Conservation (phyloP, 768 basidiomycete genomes). For the Boletus vinaceobasis region DNA sequence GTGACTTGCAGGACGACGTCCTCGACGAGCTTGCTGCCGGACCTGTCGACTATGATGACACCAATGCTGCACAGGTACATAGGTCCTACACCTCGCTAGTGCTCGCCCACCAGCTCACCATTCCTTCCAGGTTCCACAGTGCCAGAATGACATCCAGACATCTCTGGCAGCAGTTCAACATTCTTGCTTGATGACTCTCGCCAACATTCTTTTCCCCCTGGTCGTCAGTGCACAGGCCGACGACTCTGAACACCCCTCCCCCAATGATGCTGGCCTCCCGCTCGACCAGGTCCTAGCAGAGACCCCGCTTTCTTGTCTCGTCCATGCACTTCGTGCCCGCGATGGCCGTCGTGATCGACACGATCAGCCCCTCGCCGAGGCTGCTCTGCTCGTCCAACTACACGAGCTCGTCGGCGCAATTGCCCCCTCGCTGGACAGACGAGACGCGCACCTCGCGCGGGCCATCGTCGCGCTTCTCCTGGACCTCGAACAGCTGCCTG, state of each 20-base stretch:
- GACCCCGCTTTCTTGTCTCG: constrained; percentile 17
- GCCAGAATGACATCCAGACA: constrained; percentile 59
- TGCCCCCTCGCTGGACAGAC: constrained; percentile 39
- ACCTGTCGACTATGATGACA: constrained; percentile 19
- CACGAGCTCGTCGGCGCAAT: constrained; percentile 49
- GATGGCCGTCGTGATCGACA: constrained; percentile 1
- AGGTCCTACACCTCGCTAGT: background rate
- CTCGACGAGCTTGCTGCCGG: constrained; percentile 23
- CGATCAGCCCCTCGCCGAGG: constrained; percentile 40
- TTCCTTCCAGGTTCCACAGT: constrained; percentile 3
- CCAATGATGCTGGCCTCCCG: constrained; percentile 20
- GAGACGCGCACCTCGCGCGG: constrained; percentile 61
- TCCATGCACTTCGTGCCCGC: constrained; percentile 17
- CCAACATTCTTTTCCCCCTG: constrained; percentile 53
- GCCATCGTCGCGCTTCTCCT: constrained; percentile 67
- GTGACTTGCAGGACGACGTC: constrained; percentile 4
- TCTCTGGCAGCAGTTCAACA: constrained; percentile 73
- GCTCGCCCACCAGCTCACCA: background rate
- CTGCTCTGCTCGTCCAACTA: constrained; percentile 59
- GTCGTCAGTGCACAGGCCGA: constrained; percentile 39
- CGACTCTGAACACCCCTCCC: constrained; percentile 58
- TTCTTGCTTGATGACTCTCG: constrained; percentile 71
- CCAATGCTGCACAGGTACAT: constrained; percentile 6
- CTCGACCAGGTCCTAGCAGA: constrained; percentile 16
- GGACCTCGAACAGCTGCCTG: constrained; percentile 63